Conservation (phyloP, 768 basidiomycete genomes). For the Suillus hirtellus region DNA sequence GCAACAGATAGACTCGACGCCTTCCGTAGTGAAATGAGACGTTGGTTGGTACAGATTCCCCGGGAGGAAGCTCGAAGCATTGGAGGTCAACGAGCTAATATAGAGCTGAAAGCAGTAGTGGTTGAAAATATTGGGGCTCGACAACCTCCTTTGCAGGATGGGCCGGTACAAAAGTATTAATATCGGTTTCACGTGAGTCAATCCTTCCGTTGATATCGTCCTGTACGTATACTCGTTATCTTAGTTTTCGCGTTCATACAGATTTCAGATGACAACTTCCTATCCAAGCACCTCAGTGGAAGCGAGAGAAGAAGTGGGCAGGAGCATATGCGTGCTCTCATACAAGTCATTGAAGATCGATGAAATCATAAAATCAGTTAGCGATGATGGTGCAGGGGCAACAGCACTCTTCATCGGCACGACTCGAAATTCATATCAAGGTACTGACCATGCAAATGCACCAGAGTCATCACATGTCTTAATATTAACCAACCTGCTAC, state of each 20-base stretch:
- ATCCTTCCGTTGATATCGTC: background rate
- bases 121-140: background rate
- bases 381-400: slow-evolving; percentile 67
- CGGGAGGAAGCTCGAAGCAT: background rate
- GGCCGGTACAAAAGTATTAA: background rate
- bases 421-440: slow-evolving; percentile 84
- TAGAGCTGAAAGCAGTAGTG: background rate
- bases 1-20: slow-evolving; percentile 1
- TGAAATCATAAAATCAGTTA: slow-evolving; percentile 60
- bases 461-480: slow-evolving; percentile 12
- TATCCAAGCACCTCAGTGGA: slow-evolving; percentile 26
- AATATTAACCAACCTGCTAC: slow-evolving; percentile 12
- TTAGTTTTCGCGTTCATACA: slow-evolving; percentile 3
- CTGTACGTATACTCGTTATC: background rate
- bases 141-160: background rate
- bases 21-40: background rate
- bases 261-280: slow-evolving; percentile 21
- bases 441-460: slow-evolving; percentile 35
- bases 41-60: background rate
- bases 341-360: slow-evolving; percentile 57
- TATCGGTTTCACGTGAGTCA: background rate
- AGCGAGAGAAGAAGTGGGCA: slow-evolving; percentile 26
- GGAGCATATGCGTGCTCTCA: slow-evolving; percentile 51
- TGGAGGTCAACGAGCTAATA: background rate
- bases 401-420: slow-evolving; percentile 80